Evolutionary conservation across 2,329 filamentous ascomycete genomes (phyloP).

Genomic region (Penicillium sp.): DNA sequence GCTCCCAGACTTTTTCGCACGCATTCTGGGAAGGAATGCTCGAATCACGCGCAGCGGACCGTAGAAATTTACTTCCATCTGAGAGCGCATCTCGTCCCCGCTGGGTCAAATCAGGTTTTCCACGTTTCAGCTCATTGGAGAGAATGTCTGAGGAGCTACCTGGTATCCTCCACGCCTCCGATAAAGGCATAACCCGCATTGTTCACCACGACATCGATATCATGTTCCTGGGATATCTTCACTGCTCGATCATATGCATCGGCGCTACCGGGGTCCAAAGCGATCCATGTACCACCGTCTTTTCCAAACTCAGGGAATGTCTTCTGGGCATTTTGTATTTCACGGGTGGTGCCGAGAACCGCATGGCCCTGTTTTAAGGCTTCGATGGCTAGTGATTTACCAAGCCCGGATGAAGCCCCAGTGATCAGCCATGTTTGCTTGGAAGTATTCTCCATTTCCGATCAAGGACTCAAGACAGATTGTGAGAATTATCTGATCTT

Average conservation of each 20-base stretch:
- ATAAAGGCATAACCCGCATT: constrained; percentile 23
- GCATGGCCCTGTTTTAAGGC: constrained; percentile 34
- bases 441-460: neutral
- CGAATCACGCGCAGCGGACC: constrained; percentile 43
- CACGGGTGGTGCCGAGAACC: constrained; percentile 37
- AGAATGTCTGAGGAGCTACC: constrained; percentile 2
- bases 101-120: constrained; percentile 1
- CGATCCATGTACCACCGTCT: constrained; percentile 14
- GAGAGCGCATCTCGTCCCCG: constrained; percentile 17
- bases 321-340: constrained; percentile 8
- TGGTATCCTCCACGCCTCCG: constrained; percentile 24
- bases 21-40: constrained; percentile 42
- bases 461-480: neutral
- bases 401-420: constrained; percentile 39
- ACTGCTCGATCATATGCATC: neutral
- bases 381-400: constrained; percentile 30
- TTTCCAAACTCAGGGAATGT: constrained; percentile 10
- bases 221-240: neutral
- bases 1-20: constrained; percentile 34
- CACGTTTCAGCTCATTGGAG: accelerated
- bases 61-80: constrained; percentile 45
- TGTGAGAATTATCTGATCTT: neutral
- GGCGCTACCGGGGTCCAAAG: constrained; percentile 5
- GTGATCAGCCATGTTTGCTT: constrained; percentile 31
- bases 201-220: constrained; percentile 17